A percentile compares a stretch with the other conserved stretches of the same genome.
These are phyloP conservation scores for Claviceps sp. DNA, from an alignment of 2,329 filamentous ascomycete species.

Conservation along the genomic window DNA sequence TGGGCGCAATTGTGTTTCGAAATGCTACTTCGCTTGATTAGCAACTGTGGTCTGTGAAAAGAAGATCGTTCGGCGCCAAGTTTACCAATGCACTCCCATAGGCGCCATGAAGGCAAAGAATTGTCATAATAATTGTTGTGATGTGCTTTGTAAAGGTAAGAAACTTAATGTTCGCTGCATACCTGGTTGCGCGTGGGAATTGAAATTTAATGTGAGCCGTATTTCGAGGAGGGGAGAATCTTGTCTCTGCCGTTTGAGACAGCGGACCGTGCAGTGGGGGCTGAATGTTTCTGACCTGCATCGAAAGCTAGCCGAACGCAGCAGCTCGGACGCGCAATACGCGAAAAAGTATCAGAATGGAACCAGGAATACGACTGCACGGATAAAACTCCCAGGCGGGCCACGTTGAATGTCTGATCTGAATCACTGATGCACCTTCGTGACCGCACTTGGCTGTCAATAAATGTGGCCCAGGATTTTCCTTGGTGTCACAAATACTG, in stretches of 20 bases:
- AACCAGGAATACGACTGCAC: neutral
- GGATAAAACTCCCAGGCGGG: neutral
- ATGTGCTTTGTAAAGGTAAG: neutral
- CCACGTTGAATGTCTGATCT: neutral
- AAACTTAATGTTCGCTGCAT: no score
- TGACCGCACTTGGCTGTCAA: neutral
- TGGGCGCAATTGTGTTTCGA: slow-evolving; percentile 1
- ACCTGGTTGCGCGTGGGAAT: no score
- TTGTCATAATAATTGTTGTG: neutral
- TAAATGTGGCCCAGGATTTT: neutral
- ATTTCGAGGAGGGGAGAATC: neutral
- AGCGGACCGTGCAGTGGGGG: neutral
- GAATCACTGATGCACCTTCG: neutral
- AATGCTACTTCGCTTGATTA: neutral
- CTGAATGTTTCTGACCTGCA: neutral
- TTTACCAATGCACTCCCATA: slow-evolving; percentile 2
- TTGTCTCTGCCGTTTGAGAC: neutral
- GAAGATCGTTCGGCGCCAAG: no score
- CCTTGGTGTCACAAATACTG: neutral
- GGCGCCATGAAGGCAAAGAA: slow-evolving; percentile 5
- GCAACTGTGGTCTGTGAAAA: no score
- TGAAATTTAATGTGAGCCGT: no score
- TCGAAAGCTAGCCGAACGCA: neutral
- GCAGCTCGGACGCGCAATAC: neutral
- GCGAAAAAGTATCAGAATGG: neutral